phyloP scores from a whole-genome alignment of 768 basidiomycete genomes.

The Myochromella boudieri region DNA sequence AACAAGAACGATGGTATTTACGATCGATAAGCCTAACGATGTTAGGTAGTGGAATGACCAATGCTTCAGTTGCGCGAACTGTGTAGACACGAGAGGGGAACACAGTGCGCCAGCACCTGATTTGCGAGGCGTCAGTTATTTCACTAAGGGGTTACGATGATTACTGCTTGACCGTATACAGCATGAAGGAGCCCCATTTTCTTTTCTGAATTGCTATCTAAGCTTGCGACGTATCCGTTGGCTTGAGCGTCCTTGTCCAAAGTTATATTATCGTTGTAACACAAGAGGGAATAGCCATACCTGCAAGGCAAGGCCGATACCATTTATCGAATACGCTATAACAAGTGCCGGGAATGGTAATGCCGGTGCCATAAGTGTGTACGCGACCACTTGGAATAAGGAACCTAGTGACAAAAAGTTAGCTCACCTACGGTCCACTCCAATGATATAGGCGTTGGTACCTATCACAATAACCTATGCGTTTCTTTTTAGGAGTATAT shows the following conservation, averaged over 20 bases:
- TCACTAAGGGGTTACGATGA: not conserved
- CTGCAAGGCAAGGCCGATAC: slow-evolving; percentile 33
- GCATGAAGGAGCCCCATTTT: slow-evolving; percentile 76
- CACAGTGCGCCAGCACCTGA: slow-evolving; percentile 64
- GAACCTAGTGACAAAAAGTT: slow-evolving; percentile 31
- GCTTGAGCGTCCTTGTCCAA: slow-evolving; percentile 62
- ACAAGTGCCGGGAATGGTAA: slow-evolving; percentile 57
- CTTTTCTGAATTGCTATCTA: slow-evolving; percentile 51
- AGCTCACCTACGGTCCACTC: not conserved
- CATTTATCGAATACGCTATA: slow-evolving; percentile 31
- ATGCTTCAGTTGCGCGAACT: slow-evolving; percentile 61
- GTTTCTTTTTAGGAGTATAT: not conserved
- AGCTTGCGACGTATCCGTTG: slow-evolving; percentile 64
- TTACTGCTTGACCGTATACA: slow-evolving; percentile 49
- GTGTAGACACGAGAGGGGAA: slow-evolving; percentile 77
- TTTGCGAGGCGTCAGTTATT: no score
- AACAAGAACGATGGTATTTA: slow-evolving; percentile 52
- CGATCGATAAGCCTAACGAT: slow-evolving; percentile 64
- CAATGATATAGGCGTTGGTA: slow-evolving; percentile 5
- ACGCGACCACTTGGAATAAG: slow-evolving; percentile 41
- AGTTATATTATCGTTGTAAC: not conserved
- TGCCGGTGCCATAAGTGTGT: slow-evolving; percentile 43
- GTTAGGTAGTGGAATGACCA: slow-evolving; percentile 83
- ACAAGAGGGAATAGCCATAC: slow-evolving; percentile 22
- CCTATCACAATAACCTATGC: slow-evolving; percentile 26